phyloP scores from a whole-genome alignment of 176 grass and related monocot species.

The Thinopyrum elongatum region DNA sequence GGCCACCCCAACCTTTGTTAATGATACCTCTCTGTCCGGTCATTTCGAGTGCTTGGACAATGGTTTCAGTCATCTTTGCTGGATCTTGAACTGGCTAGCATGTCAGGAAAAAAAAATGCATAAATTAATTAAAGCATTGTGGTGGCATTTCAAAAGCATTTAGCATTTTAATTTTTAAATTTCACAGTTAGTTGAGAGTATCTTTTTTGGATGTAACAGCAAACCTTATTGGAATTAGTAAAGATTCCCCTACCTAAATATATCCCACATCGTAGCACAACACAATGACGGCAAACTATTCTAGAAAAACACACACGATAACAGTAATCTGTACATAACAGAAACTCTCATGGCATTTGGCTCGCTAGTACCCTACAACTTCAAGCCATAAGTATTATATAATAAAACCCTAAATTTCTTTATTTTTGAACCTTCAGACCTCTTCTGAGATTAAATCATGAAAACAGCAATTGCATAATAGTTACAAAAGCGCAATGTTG shows the following conservation, averaged over 20 bases:
- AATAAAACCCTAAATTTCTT: no score
- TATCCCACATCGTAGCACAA: neutral
- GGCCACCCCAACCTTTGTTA: conserved; percentile 97
- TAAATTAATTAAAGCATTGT: neutral
- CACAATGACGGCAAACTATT: no score
- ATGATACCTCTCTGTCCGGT: conserved; percentile 95
- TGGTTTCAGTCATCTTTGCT: conserved; percentile 83
- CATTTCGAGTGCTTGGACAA: conserved; percentile 72
- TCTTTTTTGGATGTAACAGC: neutral
- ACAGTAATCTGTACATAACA: no score
- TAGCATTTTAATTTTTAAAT: neutral
- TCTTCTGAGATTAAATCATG: no score
- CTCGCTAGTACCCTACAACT: no score
- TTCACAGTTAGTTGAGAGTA: neutral
- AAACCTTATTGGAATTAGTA: neutral
- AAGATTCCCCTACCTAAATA: neutral
- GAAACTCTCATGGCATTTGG: no score
- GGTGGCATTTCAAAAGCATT: neutral
- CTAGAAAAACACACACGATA: no score
- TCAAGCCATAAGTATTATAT: no score
- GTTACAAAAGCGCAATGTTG: no score
- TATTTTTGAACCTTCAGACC: no score
- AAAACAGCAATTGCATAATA: no score
- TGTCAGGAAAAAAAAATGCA: conserved; percentile 18
- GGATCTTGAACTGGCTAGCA: conserved; percentile 95